These are phyloP conservation scores for Cordyceps militaris DNA, from an alignment of 2,329 filamentous ascomycete species.

Conservation along the genomic window DNA sequence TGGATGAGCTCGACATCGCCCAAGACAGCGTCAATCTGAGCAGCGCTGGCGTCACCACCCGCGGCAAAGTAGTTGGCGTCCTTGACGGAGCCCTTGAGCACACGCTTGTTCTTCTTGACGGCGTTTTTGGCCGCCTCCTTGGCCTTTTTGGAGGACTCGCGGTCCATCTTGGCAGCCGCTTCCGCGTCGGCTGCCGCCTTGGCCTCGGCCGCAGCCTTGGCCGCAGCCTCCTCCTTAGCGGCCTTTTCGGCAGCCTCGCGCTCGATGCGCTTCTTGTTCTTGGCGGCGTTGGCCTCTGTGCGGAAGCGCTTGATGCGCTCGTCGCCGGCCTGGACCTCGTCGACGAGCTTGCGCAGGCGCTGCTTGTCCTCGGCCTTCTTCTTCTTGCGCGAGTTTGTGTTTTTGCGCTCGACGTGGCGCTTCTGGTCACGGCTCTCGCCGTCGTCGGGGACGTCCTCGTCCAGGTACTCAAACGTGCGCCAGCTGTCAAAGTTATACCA, in stretches of 20 bases:
- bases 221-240: constrained; percentile 74
- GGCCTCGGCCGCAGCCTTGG: constrained; percentile 78
- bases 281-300: constrained; percentile 81
- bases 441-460: constrained; percentile 97
- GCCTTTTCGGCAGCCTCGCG: constrained; percentile 88
- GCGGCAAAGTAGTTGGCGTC: constrained; percentile 92
- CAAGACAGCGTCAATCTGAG: constrained; percentile 75
- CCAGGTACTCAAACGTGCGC: constrained; percentile 95
- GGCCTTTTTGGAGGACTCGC: constrained; percentile 83
- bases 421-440: constrained; percentile 99
- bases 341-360: constrained; percentile 81
- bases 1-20: constrained; percentile 82
- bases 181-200: constrained; percentile 76
- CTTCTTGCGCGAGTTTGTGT: constrained; percentile 95
- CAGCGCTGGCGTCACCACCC: constrained; percentile 63
- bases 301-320: constrained; percentile 98
- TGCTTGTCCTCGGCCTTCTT: constrained; percentile 97
- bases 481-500: constrained; percentile 99
- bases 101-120: constrained; percentile 99
- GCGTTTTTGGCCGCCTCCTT: constrained; percentile 99
- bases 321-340: constrained; percentile 75
- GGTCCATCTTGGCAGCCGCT: constrained; percentile 75
- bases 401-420: constrained; percentile 97
- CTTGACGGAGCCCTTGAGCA: constrained; percentile 88
- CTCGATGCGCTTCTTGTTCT: constrained; percentile 91